A percentile compares a stretch with the other conserved stretches of the same genome.
These are phyloP conservation scores for Hanseniaspora uvarum DNA, from an alignment of 1,139 yeast genomes.

Conservation along the genomic window DNA sequence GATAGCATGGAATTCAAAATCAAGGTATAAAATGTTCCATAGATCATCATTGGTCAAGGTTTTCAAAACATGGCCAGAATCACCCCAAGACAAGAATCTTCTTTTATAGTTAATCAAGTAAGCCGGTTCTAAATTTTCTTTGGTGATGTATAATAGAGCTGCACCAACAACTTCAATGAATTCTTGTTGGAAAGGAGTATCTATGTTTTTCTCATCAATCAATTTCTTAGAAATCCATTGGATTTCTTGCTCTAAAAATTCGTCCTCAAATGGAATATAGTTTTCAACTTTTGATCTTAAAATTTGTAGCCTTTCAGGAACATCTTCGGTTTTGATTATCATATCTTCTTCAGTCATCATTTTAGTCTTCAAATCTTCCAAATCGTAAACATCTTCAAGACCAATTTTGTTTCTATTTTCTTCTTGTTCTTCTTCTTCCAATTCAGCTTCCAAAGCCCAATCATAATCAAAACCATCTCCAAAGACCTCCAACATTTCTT, in stretches of 20 bases:
- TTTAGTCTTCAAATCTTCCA: conserved; percentile 80
- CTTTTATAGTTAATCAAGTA: conserved; percentile 92
- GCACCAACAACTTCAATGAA: conserved; percentile 63
- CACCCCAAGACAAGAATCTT: conserved; percentile 55
- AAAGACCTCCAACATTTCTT: conserved; percentile 85
- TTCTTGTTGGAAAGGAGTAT: conserved; percentile 43
- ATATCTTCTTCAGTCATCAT: conserved; percentile 91
- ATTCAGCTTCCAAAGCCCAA: conserved; percentile 93
- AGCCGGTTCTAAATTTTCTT: conserved; percentile 84
- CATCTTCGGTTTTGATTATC: conserved; percentile 70
- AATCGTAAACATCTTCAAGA: conserved; percentile 85
- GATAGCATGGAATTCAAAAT: conserved; percentile 79
- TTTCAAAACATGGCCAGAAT: conserved; percentile 38
- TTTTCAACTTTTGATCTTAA: conserved; percentile 53
- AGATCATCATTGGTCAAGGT: conserved; percentile 71
- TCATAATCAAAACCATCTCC: conserved; percentile 97
- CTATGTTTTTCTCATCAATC: conserved; percentile 43
- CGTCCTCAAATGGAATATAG: conserved; percentile 47
- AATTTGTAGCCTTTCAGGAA: conserved; percentile 86
- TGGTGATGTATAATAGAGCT: conserved; percentile 67
- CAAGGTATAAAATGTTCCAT: conserved; percentile 82
- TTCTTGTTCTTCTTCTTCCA: conserved; percentile 44
- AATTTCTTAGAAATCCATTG: conserved; percentile 63
- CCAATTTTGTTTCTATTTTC: conserved; percentile 47
- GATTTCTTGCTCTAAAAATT: conserved; percentile 62